phyloP scores from a whole-genome alignment of 1,284 basidiomycete genomes.

The Peniophora sp. region DNA sequence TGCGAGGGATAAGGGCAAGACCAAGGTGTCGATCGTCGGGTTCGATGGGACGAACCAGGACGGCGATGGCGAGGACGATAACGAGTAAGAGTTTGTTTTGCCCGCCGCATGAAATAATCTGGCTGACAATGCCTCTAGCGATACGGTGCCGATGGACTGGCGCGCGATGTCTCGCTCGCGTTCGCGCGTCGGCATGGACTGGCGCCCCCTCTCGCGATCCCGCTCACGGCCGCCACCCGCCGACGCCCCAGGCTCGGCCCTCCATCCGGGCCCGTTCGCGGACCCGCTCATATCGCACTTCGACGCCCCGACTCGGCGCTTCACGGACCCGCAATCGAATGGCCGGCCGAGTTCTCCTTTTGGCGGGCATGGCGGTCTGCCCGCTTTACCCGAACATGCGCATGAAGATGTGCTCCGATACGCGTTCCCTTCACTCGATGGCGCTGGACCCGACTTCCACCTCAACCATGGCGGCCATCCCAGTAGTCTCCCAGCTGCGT shows the following conservation, averaged over 20 bases:
- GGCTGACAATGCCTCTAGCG: slow-evolving; percentile 23
- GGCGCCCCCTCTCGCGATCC: slow-evolving; percentile 68
- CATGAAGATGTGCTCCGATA: slow-evolving; percentile 13
- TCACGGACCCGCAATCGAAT: slow-evolving; percentile 3
- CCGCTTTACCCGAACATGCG: slow-evolving; percentile 51
- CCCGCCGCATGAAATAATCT: slow-evolving; percentile 2
- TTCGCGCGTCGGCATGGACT: slow-evolving; percentile 86
- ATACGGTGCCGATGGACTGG: slow-evolving; percentile 80
- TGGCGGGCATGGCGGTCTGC: slow-evolving; percentile 10
- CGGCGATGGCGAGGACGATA: slow-evolving; percentile 53
- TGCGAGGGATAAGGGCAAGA: slow-evolving; percentile 68
- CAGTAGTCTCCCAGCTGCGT: not conserved
- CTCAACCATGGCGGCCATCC: not conserved
- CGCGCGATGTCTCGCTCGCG: slow-evolving; percentile 86
- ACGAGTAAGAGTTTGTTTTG: slow-evolving; percentile 43
- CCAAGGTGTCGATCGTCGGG: slow-evolving; percentile 64
- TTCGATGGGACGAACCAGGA: slow-evolving; percentile 74
- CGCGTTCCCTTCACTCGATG: slow-evolving; percentile 8
- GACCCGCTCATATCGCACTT: slow-evolving; percentile 18
- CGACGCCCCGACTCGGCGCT: slow-evolving; percentile 15
- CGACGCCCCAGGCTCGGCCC: slow-evolving; percentile 20
- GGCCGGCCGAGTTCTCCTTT: not conserved
- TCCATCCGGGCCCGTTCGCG: slow-evolving; percentile 16
- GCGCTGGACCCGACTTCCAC: slow-evolving; percentile 2
- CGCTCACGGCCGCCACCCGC: slow-evolving; percentile 58